Evolutionary conservation across 2,329 filamentous ascomycete genomes (phyloP).

Genomic region (Laburnicola sp.): DNA sequence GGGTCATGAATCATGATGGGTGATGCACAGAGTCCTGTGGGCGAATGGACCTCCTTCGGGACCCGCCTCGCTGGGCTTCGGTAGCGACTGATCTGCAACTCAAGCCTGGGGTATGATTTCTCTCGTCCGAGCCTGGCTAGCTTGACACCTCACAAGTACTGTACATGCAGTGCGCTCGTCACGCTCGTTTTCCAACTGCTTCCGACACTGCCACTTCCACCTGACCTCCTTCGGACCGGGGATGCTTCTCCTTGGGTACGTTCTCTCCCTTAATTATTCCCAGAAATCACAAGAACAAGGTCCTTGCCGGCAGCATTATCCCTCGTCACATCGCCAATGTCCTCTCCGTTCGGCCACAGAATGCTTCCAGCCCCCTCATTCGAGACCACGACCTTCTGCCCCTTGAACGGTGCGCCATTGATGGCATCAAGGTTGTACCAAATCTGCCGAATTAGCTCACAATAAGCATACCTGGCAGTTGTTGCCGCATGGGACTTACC

Average conservation of each 20-base stretch:
- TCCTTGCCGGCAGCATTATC: conserved; percentile 21
- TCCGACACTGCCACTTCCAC: neutral
- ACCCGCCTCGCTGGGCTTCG: conserved; percentile 5
- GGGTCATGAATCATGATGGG: neutral
- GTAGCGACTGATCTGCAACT: conserved; percentile 4
- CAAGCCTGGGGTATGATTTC: neutral
- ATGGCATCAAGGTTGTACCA: conserved; percentile 32
- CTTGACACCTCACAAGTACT: too few relatives aligned
- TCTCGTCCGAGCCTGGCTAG: neutral
- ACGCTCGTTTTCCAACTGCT: neutral
- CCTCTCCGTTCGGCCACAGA: conserved; percentile 26
- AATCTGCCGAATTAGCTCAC: too few relatives aligned
- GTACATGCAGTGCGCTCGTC: too few relatives aligned
- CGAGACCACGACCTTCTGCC: conserved; percentile 25
- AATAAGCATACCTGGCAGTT: too few relatives aligned
- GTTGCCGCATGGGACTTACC: conserved; percentile 1
- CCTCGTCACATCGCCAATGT: conserved; percentile 23
- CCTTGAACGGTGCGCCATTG: conserved; percentile 34
- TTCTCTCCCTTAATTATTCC: conserved; percentile 4
- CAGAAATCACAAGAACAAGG: conserved; percentile 29
- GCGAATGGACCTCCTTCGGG: conserved; percentile 2
- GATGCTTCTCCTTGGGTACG: neutral
- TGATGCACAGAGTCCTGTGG: neutral
- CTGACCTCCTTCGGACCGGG: too few relatives aligned
- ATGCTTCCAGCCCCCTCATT: conserved; percentile 24